Percentiles rank a stretch among this genome's conserved stretches.
Conservation (phyloP, 2,329 filamentous ascomycete genomes). For the Pseudohalonectria lignicola region DNA sequence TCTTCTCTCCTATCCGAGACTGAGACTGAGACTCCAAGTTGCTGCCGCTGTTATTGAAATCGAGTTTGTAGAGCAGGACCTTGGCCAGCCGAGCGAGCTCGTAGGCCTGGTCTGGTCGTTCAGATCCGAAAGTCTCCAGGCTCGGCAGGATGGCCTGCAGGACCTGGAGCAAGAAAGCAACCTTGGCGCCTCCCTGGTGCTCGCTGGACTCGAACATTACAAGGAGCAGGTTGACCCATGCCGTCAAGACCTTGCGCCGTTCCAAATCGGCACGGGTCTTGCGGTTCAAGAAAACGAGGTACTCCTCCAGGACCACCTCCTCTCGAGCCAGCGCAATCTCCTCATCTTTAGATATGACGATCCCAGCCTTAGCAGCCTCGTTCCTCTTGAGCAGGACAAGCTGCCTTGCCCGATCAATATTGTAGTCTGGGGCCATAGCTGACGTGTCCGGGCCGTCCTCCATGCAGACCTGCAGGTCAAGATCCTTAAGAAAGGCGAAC, state of each 20-base stretch:
- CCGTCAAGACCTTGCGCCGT: slow-evolving; percentile 58
- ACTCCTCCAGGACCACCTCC: slow-evolving; percentile 47
- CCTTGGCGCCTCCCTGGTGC: slow-evolving; percentile 60
- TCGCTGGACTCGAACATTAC: slow-evolving; percentile 77
- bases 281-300: slow-evolving; percentile 53
- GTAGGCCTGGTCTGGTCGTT: slow-evolving; percentile 57
- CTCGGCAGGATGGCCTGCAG: slow-evolving; percentile 83
- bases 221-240: slow-evolving; percentile 77
- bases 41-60: slow-evolving; percentile 26
- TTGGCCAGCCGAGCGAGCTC: slow-evolving; percentile 70
- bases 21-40: no score
- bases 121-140: slow-evolving; percentile 64
- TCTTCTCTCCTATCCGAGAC: slow-evolving; percentile 25
- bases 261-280: slow-evolving; percentile 44
- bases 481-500: slow-evolving; percentile 48
- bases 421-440: slow-evolving; percentile 46
- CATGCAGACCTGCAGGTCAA: slow-evolving; percentile 57
- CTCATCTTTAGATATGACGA: slow-evolving; percentile 38
- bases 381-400: slow-evolving; percentile 60
- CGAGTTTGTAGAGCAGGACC: slow-evolving; percentile 59
- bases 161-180: slow-evolving; percentile 72
- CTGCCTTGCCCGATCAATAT: slow-evolving; percentile 61
- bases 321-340: slow-evolving; percentile 42
- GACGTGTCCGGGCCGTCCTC: slow-evolving; percentile 35
- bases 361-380: slow-evolving; percentile 31